Evolutionary conservation across 148 eudicot genomes (phyloP).

Genomic region (Cornus kousa): DNA sequence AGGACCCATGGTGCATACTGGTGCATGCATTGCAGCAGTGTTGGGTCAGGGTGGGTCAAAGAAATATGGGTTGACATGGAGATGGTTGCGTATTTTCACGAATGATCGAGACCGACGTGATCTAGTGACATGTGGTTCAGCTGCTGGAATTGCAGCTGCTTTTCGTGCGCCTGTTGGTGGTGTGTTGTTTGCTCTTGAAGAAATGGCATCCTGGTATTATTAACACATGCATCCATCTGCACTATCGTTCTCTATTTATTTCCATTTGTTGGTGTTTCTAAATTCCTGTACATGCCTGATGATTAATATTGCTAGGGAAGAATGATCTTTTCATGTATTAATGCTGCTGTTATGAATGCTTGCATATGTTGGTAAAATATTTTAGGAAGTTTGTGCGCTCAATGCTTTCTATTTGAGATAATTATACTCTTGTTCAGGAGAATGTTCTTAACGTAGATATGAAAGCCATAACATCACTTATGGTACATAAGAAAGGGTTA

Average conservation of each 20-base stretch:
- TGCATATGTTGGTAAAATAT: too few species aligned
- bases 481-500: too few species aligned
- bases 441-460: too few species aligned
- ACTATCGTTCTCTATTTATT: background rate
- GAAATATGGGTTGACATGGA: slow-evolving; percentile 70
- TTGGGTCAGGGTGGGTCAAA: slow-evolving; percentile 84
- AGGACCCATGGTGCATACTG: slow-evolving; percentile 90
- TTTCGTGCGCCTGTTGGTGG: slow-evolving; percentile 99
- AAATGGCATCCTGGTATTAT: slow-evolving; percentile 93
- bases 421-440: too few species aligned
- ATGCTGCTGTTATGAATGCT: background rate
- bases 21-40: slow-evolving; percentile 75
- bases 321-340: background rate
- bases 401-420: too few species aligned
- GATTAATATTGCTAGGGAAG: background rate
- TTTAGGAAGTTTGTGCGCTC: background rate
- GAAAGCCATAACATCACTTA: too few species aligned
- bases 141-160: slow-evolving; percentile 95
- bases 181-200: slow-evolving; percentile 89
- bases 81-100: slow-evolving; percentile 74
- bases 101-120: slow-evolving; percentile 91
- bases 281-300: background rate
- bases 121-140: slow-evolving; percentile 89
- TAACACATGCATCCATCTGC: background rate
- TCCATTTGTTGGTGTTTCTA: background rate